Percentiles rank a stretch among this genome's conserved stretches.
Evolutionary conservation across 2,329 filamentous ascomycete species (phyloP).

Genomic region (Aspergillus brasiliensis): DNA sequence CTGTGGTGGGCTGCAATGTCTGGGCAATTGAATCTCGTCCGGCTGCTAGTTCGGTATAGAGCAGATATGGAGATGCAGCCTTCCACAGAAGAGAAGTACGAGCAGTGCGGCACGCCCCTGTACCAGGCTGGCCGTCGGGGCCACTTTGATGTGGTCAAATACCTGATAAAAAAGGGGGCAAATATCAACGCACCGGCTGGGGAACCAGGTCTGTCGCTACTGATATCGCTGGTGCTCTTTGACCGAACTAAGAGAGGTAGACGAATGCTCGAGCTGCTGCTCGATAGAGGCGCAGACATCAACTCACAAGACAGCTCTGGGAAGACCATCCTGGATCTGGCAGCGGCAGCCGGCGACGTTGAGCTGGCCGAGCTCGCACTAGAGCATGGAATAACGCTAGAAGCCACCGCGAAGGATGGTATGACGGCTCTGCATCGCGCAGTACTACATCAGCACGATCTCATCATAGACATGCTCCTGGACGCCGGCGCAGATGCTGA

Average conservation of each 20-base stretch:
- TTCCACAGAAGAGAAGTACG: conserved; percentile 2
- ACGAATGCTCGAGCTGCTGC: conserved; percentile 22
- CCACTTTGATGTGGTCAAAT: conserved; percentile 28
- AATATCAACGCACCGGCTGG: conserved; percentile 24
- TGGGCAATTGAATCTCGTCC: conserved; percentile 22
- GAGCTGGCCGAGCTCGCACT: conserved; percentile 20
- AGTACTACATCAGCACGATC: conserved; percentile 24
- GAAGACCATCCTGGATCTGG: conserved; percentile 23
- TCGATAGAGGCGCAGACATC: conserved; percentile 28
- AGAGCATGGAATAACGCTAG: conserved; percentile 17
- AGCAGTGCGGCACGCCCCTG: conserved; percentile 20
- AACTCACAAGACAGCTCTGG: conserved; percentile 23
- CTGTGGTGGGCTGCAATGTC: conserved; percentile 27
- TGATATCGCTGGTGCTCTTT: conserved; percentile 21
- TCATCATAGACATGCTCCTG: conserved; percentile 28
- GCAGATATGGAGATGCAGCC: conserved; percentile 22
- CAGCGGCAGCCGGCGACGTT: conserved; percentile 20
- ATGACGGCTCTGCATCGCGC: conserved; percentile 26
- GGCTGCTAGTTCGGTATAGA: conserved; percentile 23
- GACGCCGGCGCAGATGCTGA: conserved; percentile 26
- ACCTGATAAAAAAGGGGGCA: conserved; percentile 29
- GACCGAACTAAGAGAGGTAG: conserved; percentile 22
- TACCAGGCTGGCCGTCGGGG: conserved; percentile 27
- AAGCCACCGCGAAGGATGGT: conserved; percentile 20
- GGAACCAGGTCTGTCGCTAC: conserved; percentile 19